phyloP scores from a whole-genome alignment of 1,139 yeast genomes.

The Magnusiomyces fungicola region DNA sequence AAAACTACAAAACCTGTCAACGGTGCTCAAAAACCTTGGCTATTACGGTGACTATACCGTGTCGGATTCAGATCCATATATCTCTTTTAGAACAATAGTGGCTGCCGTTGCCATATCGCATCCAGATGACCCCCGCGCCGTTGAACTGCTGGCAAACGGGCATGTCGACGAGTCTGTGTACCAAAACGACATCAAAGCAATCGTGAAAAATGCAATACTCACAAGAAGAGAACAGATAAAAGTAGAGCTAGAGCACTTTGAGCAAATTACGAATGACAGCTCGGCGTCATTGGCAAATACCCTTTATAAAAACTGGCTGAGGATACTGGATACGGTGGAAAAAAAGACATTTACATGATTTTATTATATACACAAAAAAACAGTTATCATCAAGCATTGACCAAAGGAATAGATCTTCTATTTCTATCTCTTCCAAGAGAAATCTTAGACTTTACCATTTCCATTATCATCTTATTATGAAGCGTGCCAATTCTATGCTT shows the following conservation, averaged over 20 bases:
- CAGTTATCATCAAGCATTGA: conserved; percentile 5
- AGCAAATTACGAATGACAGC: neutral
- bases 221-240: neutral
- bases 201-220: neutral
- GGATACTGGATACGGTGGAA: too few relatives aligned
- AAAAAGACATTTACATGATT: neutral
- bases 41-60: neutral
- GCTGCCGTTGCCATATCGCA: neutral
- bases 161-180: neutral
- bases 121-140: neutral
- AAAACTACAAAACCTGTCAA: too few relatives aligned
- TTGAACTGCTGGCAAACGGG: neutral
- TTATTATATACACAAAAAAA: neutral
- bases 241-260: neutral
- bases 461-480: conserved; percentile 42
- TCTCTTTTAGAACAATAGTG: neutral
- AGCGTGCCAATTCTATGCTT: conserved; percentile 38
- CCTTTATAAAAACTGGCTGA: conserved; percentile 27
- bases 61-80: neutral
- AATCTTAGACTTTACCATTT: conserved; percentile 35
- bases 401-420: conserved; percentile 8
- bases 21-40: too few relatives aligned
- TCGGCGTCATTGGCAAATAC: neutral
- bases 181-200: neutral
- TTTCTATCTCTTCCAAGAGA: conserved; percentile 13